Evolutionary conservation across 2,329 filamentous ascomycete genomes (phyloP), one percentile per base, ranked within the genome.

Genomic region (Trichoderma gracile): DNA sequence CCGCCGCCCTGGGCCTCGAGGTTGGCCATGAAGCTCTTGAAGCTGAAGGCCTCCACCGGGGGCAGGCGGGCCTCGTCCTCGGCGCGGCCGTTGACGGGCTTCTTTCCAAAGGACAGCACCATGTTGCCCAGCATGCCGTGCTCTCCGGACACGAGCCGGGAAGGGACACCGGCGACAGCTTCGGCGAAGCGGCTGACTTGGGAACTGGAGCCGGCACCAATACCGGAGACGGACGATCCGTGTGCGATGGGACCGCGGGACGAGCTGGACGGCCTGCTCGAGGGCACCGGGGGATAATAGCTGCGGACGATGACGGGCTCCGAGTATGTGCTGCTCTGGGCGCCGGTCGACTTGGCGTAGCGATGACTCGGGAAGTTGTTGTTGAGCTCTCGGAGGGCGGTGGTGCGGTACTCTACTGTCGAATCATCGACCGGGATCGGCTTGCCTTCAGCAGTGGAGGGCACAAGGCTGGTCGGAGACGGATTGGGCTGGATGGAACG

Each of bases 251-350:
- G 71, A 25, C 72, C 71, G 42, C 73, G 72, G 38, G 71, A 74
- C 19, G 73, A 71, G 63, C 70, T 73, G 21, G 68, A 69, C 27
- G 73, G 73, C 23, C 77, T 76, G 47, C 70, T 73, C 15, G 74
- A 71, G 15, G 25, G 70, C 77, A 12, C 33, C 33, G 77, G 80
- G 1, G 83, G 82, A 49, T 84, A 85, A 71, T 89, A 88, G 55
- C 85, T 88, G 65, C 85, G 81, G 25, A 89, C 86, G 45, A 89
- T 83, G 64, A 89, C 85, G n/a, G 86, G 86, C 67, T 88, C 85
- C 3, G 84, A 87, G 71, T 86, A 87, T 45, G 85, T 87, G 68
- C 79, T 84, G 74, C 77, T 85, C 70, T 82, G 79, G 19, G 85
- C 80, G 12, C 82, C 82, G 14, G 82, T 81, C 25, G 83, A 84